phyloP scores from a whole-genome alignment of 345 rosid species.

The Lenwebbia sp. region DNA sequence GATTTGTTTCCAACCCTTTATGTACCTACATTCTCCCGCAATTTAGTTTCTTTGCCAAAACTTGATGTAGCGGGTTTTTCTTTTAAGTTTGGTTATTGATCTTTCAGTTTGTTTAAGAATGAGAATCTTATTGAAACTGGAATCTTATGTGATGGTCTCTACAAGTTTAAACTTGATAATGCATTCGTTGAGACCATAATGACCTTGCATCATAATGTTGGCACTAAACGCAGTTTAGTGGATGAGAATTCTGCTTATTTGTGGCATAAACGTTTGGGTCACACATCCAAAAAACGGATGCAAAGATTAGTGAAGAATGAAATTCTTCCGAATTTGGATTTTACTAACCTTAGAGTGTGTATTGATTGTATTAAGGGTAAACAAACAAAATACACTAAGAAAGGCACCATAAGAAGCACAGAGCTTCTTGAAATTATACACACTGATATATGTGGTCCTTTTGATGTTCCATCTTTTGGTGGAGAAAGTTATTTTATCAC shows the following conservation, averaged over 20 bases:
- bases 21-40: neutral
- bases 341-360: neutral
- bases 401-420: neutral
- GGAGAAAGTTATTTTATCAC: constrained; percentile 2
- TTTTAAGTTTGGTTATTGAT: neutral
- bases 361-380: neutral
- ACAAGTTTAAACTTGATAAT: constrained; percentile 1
- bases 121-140: neutral
- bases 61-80: constrained; percentile 1
- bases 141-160: neutral
- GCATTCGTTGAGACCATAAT: neutral
- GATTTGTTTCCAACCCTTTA: constrained; percentile 2
- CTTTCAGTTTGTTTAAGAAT: constrained; percentile 1
- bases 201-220: neutral
- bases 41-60: constrained; percentile 1
- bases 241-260: neutral
- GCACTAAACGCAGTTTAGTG: neutral
- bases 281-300: neutral
- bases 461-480: neutral
- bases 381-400: neutral
- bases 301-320: neutral
- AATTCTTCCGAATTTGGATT: neutral
- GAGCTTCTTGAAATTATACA: constrained; percentile 1
- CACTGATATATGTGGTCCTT: neutral
- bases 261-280: neutral